Conservation (phyloP, 805 yeast species). For the Candida xyloterini region DNA sequence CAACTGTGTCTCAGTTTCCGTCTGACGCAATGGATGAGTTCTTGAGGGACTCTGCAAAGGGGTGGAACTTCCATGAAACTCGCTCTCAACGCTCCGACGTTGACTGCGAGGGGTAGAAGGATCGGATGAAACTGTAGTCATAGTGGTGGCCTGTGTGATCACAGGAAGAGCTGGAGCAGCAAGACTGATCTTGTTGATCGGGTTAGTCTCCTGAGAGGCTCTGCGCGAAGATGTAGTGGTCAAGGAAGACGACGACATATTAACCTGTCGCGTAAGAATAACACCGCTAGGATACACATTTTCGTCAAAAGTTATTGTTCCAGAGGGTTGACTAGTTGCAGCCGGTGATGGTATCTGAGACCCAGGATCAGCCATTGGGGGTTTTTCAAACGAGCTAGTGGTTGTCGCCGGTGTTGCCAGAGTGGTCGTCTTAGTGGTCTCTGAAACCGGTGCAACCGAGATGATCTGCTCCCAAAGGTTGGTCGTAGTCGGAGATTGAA, state of each 20-base stretch:
- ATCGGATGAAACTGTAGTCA: slow-evolving; percentile 28
- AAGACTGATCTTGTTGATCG: slow-evolving; percentile 28
- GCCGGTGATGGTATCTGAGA: slow-evolving; percentile 12
- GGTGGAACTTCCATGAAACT: slow-evolving; percentile 12
- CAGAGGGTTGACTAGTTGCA: slow-evolving; percentile 7
- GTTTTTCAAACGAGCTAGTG: slow-evolving; percentile 2
- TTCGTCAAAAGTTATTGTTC: slow-evolving; percentile 12
- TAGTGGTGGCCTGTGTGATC: slow-evolving; percentile 36
- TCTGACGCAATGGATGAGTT: slow-evolving; percentile 11
- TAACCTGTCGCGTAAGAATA: slow-evolving; percentile 8
- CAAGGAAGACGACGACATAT: slow-evolving; percentile 18
- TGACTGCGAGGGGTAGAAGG: slow-evolving; percentile 20
- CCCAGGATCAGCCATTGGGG: slow-evolving; percentile 2
- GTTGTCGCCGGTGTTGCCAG: slow-evolving; percentile 6
- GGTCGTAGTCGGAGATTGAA: slow-evolving; percentile 21
- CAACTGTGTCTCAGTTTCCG: slow-evolving; percentile 1
- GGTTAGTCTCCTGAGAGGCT: slow-evolving; percentile 25
- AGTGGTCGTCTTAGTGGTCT: slow-evolving; percentile 6
- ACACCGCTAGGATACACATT: slow-evolving; percentile 12
- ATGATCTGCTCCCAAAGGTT: slow-evolving; percentile 22
- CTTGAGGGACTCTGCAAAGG: slow-evolving; percentile 13
- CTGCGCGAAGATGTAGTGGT: slow-evolving; percentile 22
- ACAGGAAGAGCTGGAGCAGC: slow-evolving; percentile 36
- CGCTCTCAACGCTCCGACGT: slow-evolving; percentile 15
- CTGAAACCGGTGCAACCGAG: slow-evolving; percentile 10